Base-by-base conservation (phyloP, 2,329 filamentous ascomycete species). In the Lasiodiplodia sp. region DNA sequence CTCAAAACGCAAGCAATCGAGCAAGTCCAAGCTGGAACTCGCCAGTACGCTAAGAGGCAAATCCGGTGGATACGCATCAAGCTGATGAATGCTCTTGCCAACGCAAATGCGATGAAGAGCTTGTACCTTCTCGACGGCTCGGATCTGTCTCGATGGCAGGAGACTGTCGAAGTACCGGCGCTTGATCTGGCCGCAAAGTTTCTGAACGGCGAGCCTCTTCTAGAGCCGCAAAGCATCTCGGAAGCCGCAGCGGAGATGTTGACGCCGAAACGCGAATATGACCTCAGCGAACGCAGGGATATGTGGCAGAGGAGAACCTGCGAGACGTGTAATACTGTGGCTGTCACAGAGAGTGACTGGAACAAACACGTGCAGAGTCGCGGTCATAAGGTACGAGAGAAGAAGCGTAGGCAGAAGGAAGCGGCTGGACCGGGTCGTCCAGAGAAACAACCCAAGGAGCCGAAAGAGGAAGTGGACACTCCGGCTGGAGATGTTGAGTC, bases 21-120 rank as follows among this genome's bases (percentile, higher is more conserved):
- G 71, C 87, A 89, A 62, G 94, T 93, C 71, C 93, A 96, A 77
- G 87, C 88, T 5, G 92, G 92, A 2, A 99, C 94, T 0, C 87
- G 93, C 11, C 93, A 94, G 72, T 99, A 99, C 76, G 92, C 95
- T 2, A 92, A 89, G 70, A 88, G 91, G 8, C 96, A 99, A 78
- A 83, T 92, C 21, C 88, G 90, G 69, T 99, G 94, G 93, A 96
- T 98, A 67, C 87, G 91, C 18, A 87, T 91, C 72, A 97, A 97
- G 76, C 86, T 97, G 31, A 86, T 96, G 52, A 89, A 90, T 11
- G 88, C 90, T 0, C 82, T 96, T 34, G 84, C 82, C 47, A 85
- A 87, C 21, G 84, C 87, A 44, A 84, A 81, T 2, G 80, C 84
- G 18, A 79, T 83, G 63, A 79, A 86, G 25, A 87, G 83, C 44